phyloP scores from a whole-genome alignment of 306 rosid species.

The Trifolium pratense region DNA sequence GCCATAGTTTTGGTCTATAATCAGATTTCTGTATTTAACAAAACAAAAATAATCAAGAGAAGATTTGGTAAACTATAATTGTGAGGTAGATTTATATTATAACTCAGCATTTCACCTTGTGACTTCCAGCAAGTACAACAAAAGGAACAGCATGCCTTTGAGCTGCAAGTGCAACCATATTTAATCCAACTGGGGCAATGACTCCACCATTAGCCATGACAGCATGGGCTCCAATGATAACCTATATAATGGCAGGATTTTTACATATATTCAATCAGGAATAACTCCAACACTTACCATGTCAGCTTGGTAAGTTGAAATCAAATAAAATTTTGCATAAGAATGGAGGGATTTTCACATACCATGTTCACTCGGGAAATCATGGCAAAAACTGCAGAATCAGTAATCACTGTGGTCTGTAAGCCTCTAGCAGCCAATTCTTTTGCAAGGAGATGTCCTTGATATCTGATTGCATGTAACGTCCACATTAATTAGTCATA shows the following conservation, averaged over 20 bases:
- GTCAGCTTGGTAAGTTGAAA: conserved; percentile 61
- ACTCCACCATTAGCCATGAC: conserved; percentile 99
- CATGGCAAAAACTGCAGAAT: conserved; percentile 89
- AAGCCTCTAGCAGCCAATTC: conserved; percentile 80
- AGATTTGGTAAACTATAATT: not conserved
- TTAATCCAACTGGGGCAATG: conserved; percentile 89
- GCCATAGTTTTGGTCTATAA: conserved; percentile 1
- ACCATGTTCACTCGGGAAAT: conserved; percentile 97
- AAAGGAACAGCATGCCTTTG: conserved; percentile 97
- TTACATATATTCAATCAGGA: conserved; percentile 6
- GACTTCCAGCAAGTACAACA: conserved; percentile 98
- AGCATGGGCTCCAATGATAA: conserved; percentile 98
- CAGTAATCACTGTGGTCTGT: conserved; percentile 82
- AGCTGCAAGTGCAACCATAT: conserved; percentile 99
- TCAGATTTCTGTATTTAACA: conserved; percentile 25
- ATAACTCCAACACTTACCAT: conserved; percentile 87
- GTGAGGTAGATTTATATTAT: conserved; percentile 24
- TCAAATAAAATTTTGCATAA: conserved; percentile 32
- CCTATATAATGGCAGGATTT: conserved; percentile 57
- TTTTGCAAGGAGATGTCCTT: conserved; percentile 88
- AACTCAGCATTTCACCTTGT: conserved; percentile 68
- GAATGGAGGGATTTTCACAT: conserved; percentile 25
- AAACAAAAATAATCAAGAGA: conserved; percentile 2
- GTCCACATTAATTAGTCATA: conserved; percentile 8
- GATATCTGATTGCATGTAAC: conserved; percentile 62